These are phyloP conservation scores for Akebia trifoliata DNA, from an alignment of 164 flowering plant species.

Conservation along the genomic window DNA sequence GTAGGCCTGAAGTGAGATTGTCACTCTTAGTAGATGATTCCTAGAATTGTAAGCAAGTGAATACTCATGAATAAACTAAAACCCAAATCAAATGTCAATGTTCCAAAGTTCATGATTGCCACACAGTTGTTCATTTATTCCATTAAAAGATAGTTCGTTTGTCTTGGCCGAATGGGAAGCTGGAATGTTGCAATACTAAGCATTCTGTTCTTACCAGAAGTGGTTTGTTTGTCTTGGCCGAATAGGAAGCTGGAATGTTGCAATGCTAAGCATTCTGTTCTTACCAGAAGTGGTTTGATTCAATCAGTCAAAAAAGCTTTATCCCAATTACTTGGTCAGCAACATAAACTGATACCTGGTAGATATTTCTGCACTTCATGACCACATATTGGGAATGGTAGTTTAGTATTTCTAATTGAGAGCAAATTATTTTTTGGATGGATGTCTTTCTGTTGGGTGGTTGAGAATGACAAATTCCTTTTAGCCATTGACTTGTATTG, in stretches of 20 bases:
- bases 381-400: no score
- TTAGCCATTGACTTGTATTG: no score
- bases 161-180: constrained; percentile 2
- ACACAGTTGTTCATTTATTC: background rate
- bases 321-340: background rate
- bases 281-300: background rate
- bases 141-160: constrained; percentile 10
- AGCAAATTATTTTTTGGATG: no score
- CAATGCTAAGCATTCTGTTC: background rate
- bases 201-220: background rate
- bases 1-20: no score
- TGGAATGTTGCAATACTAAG: constrained; percentile 6
- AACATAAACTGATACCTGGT: background rate
- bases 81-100: no score
- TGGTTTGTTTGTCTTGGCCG: constrained; percentile 11
- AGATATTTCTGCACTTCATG: no score
- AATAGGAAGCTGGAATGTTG: constrained; percentile 2
- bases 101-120: background rate
- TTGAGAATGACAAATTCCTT: no score
- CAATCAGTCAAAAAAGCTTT: background rate
- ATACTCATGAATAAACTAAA: no score
- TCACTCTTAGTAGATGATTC: no score
- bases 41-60: no score
- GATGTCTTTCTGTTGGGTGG: no score
- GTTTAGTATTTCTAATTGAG: no score